Conservation (phyloP, 345 rosid species). For the Citrus glauca region DNA sequence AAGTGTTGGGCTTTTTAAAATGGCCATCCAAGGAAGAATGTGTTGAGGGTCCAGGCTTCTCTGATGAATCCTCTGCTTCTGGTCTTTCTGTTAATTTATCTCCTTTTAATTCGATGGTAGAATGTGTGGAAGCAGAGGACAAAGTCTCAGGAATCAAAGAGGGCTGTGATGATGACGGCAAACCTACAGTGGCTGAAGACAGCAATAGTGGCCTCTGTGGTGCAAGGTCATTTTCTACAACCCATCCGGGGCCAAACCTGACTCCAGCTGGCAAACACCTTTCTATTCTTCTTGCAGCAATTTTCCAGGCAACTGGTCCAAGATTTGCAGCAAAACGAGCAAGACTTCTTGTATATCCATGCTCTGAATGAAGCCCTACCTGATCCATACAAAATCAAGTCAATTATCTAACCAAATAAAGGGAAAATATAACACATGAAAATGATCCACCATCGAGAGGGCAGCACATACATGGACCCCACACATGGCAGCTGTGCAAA, state of each 20-base stretch:
- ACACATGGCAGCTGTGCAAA: conserved; percentile 1
- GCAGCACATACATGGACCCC: conserved; percentile 2
- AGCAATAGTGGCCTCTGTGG: conserved; percentile 25
- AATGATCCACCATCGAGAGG: conserved; percentile 2
- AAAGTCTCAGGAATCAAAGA: conserved; percentile 20
- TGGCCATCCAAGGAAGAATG: conserved; percentile 12
- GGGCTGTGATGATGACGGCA: conserved; percentile 19
- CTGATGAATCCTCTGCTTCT: conserved; percentile 16
- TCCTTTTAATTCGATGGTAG: conserved; percentile 15
- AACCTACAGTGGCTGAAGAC: conserved; percentile 17
- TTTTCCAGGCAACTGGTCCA: conserved; percentile 67
- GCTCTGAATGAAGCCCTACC: conserved; percentile 82
- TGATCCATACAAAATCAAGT: conserved; percentile 28
- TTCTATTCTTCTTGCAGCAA: conserved; percentile 54
- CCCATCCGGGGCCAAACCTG: conserved; percentile 86
- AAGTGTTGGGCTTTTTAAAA: conserved; percentile 12
- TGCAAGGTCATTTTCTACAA: conserved; percentile 59
- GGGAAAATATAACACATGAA: neutral
- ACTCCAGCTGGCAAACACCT: conserved; percentile 52
- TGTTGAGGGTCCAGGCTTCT: conserved; percentile 19
- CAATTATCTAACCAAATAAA: conserved; percentile 6
- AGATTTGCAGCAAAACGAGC: conserved; percentile 76
- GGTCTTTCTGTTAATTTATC: conserved; percentile 16
- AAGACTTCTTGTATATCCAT: conserved; percentile 75
- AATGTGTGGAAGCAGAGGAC: conserved; percentile 12